Percentiles rank a stretch among this genome's conserved stretches.
Evolutionary conservation across 306 rosid genomes (phyloP).

Genomic region (Cucumis cinereus): DNA sequence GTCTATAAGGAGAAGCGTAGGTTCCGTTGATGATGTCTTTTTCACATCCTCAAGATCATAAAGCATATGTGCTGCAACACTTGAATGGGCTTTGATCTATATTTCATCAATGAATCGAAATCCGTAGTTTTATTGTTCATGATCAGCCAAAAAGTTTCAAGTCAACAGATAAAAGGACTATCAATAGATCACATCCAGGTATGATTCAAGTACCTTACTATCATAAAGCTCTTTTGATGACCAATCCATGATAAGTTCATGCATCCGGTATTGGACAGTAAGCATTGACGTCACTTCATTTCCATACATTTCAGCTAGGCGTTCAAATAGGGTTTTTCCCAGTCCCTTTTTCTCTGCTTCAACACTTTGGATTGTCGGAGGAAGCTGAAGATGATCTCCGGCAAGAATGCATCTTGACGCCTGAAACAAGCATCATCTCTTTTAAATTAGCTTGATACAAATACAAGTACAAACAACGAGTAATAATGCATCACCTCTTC

Average conservation of each 20-base stretch:
- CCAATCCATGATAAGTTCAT: constrained; percentile 90
- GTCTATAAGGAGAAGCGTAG: constrained; percentile 85
- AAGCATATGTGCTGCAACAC: constrained; percentile 81
- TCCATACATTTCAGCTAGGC: constrained; percentile 74
- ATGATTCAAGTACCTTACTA: constrained; percentile 55
- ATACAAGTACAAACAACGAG: neutral
- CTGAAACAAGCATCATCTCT: constrained; percentile 48
- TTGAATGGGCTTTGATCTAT: constrained; percentile 84
- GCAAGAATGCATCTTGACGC: constrained; percentile 97
- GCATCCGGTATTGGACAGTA: constrained; percentile 96
- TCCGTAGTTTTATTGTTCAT: neutral
- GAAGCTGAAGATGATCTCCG: constrained; percentile 99
- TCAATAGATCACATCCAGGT: constrained; percentile 14
- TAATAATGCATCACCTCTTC: neutral
- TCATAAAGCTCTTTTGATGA: constrained; percentile 94
- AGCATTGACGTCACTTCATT: constrained; percentile 81
- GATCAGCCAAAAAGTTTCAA: neutral
- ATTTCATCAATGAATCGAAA: neutral
- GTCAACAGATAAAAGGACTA: neutral
- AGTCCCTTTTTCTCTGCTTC: constrained; percentile 98
- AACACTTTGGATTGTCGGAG: constrained; percentile 97
- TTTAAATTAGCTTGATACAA: constrained; percentile 7
- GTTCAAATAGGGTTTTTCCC: constrained; percentile 90
- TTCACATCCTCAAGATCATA: constrained; percentile 65
- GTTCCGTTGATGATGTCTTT: constrained; percentile 73